These are phyloP conservation scores for Backusella psychrophila DNA, from an alignment of 192 early-diverging fungal species.

Conservation along the genomic window DNA sequence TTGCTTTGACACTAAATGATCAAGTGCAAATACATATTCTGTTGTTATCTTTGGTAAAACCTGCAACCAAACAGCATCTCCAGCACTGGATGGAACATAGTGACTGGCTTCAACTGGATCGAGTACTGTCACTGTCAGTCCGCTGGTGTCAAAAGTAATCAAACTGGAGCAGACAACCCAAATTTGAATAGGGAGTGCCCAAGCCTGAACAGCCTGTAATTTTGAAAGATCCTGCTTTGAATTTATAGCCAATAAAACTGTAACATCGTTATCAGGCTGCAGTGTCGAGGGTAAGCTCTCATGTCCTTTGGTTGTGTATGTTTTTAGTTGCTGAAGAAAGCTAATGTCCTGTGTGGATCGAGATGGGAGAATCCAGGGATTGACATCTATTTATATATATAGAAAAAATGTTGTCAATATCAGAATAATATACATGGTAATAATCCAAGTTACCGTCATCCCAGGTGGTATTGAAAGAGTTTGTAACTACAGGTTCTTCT, in stretches of 20 bases:
- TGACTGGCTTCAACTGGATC: neutral
- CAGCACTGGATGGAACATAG: neutral
- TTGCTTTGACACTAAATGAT: neutral
- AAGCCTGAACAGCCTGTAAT: neutral
- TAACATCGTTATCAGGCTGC: neutral
- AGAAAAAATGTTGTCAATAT: neutral
- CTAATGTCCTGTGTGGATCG: neutral
- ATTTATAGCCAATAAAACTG: constrained; percentile 4
- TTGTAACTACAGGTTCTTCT: neutral
- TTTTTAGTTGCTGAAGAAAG: neutral
- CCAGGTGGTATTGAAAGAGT: constrained; percentile 5
- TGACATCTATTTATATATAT: neutral
- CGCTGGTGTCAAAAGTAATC: neutral
- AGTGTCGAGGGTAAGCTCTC: neutral
- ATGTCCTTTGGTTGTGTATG: constrained; percentile 5
- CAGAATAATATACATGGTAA: neutral
- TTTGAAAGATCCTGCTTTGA: neutral
- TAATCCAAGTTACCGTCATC: neutral
- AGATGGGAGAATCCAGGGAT: constrained; percentile 1
- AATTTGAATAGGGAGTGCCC: neutral
- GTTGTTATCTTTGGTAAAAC: neutral
- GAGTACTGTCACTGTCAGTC: neutral
- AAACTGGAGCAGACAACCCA: neutral
- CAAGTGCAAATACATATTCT: constrained; percentile 11
- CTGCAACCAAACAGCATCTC: constrained; percentile 9